Percentiles rank a stretch among this genome's conserved stretches.
Conservation (phyloP, 1,284 basidiomycete species). For the Ceratobasidium theobromae region DNA sequence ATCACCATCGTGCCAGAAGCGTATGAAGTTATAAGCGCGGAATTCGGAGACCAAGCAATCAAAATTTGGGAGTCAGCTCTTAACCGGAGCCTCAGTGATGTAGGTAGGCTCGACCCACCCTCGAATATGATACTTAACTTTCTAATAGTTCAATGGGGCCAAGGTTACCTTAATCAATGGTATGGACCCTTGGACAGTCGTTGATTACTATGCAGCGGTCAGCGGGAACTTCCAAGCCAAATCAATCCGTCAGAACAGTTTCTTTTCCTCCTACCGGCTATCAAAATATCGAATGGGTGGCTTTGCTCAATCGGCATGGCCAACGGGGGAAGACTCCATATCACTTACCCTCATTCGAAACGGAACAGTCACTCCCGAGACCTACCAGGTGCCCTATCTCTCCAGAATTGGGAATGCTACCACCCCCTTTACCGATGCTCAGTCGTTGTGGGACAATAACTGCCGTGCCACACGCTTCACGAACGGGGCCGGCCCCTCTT, state of each 20-base stretch:
- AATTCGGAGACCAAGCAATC: constrained; percentile 52
- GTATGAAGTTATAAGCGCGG: constrained; percentile 53
- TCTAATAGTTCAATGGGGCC: constrained; percentile 53
- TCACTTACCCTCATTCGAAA: constrained; percentile 53
- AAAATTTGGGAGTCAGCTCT: constrained; percentile 44
- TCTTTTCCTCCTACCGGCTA: constrained; percentile 48
- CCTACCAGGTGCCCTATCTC: constrained; percentile 57
- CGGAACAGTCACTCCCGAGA: constrained; percentile 46
- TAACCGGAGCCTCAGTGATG: constrained; percentile 55
- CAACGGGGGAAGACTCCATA: constrained; percentile 52
- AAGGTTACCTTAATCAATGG: constrained; percentile 57
- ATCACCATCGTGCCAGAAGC: constrained; percentile 62
- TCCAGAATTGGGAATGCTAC: constrained; percentile 52
- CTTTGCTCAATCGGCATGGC: constrained; percentile 60
- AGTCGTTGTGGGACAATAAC: constrained; percentile 55
- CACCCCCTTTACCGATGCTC: constrained; percentile 53
- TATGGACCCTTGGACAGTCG: constrained; percentile 54
- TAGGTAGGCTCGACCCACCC: not conserved
- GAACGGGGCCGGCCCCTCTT: too few species aligned
- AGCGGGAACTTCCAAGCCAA: constrained; percentile 50
- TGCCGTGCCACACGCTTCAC: constrained; percentile 54
- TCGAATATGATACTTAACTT: not conserved
- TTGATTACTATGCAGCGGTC: constrained; percentile 54
- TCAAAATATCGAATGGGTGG: constrained; percentile 63
- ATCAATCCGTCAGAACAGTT: constrained; percentile 54